Evolutionary conservation across 2,329 filamentous ascomycete genomes (phyloP).

Genomic region (Geosmithia putterillii): DNA sequence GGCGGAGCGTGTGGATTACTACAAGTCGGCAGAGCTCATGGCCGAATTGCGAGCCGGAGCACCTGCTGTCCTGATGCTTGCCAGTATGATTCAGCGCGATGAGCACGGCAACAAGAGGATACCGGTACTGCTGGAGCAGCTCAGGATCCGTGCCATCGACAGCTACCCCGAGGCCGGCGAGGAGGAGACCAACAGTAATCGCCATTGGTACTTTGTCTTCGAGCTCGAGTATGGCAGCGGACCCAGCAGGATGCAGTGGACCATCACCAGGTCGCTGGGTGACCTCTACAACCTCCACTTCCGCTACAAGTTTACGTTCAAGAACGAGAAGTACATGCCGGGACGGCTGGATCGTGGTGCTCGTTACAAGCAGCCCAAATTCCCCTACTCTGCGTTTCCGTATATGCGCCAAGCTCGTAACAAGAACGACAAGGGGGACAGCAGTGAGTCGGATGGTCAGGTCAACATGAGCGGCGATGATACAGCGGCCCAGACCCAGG

Average conservation of each 20-base stretch:
- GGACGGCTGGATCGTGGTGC: slow-evolving; percentile 52
- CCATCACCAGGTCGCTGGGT: slow-evolving; percentile 71
- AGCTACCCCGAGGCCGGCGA: slow-evolving; percentile 57
- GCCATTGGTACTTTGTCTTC: slow-evolving; percentile 81
- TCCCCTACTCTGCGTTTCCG: slow-evolving; percentile 80
- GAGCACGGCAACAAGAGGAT: slow-evolving; percentile 93
- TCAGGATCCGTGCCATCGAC: slow-evolving; percentile 79
- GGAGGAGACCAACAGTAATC: slow-evolving; percentile 28
- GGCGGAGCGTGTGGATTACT: slow-evolving; percentile 75
- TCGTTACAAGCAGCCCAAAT: slow-evolving; percentile 73
- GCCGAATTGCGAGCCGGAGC: slow-evolving; percentile 87
- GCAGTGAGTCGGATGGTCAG: slow-evolving; percentile 62
- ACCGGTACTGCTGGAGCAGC: slow-evolving; percentile 85
- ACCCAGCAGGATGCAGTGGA: slow-evolving; percentile 93
- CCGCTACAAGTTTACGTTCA: slow-evolving; percentile 80
- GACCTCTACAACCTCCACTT: slow-evolving; percentile 90
- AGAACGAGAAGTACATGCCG: slow-evolving; percentile 72
- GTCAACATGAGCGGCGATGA: slow-evolving; percentile 24
- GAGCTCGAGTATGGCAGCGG: slow-evolving; percentile 95
- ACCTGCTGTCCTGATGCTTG: slow-evolving; percentile 84
- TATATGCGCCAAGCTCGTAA: slow-evolving; percentile 74
- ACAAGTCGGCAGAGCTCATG: slow-evolving; percentile 92
- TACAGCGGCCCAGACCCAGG: slow-evolving; percentile 39
- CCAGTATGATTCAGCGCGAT: slow-evolving; percentile 95
- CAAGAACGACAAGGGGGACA: slow-evolving; percentile 67